Evolutionary conservation across 768 basidiomycete species (phyloP), one percentile per base, ranked within the genome.

Genomic region (Leucocoprinus sp.): DNA sequence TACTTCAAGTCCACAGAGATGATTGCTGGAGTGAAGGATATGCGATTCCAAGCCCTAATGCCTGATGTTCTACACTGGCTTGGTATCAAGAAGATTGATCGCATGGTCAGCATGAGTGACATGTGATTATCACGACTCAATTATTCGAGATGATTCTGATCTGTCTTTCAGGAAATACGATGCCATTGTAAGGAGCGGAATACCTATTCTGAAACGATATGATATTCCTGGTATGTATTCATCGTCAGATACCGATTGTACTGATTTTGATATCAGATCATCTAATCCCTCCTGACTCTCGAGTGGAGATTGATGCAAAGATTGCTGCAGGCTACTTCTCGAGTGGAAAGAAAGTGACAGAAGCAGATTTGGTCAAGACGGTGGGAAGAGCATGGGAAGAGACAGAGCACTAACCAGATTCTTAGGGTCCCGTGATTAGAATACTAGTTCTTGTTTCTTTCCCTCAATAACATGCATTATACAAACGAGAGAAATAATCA

Each of bases 231-330:
- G 80, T 79, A 52, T 8, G 76, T 52, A 44, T 26, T 21, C 28
- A 14, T 6, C 15, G 17, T 5, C 15, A 11, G 29, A 36, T 23
- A 41, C 43, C 8, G 8, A n/a, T 22, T 42, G 23, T 12, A 2
- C 35, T 8, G 28, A 23, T 8, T 15, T n/a, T 21, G 22, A 22
- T 45, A 6, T 9, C 35, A 78, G 89, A 89, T 42, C 76, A 95
- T 52, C 78, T 96, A 45, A 87, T 96, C 51, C 92, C 91, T 0
- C 86, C 84, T 27, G 88, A 92, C 63, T 85, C 85, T 34, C 77
- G 81, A 12, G 93, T 97, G 21, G 93, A 97, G 68, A 96, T 95
- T 51, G 90, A 96, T 53, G 93, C 93, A 27, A 97, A 96, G 76
- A 92, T 93, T 54, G 88, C 89, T 8, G 83, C 89, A 4, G 93